These are phyloP conservation scores for Vaccinium darrowii DNA, from an alignment of 148 eudicot genomes.

Conservation along the genomic window DNA sequence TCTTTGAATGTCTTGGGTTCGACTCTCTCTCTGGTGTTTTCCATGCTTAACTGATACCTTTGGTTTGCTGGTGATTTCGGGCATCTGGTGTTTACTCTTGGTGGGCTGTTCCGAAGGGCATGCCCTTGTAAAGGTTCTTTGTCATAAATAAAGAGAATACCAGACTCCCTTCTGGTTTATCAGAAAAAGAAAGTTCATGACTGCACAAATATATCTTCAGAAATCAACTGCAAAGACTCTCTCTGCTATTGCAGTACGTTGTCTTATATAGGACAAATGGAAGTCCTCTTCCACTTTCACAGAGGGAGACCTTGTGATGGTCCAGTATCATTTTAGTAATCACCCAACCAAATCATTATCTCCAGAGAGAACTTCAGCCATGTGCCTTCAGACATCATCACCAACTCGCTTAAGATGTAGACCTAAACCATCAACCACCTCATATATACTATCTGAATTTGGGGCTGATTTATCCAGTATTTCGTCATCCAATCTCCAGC, in stretches of 20 bases:
- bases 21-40: too few species aligned
- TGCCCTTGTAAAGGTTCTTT: too few species aligned
- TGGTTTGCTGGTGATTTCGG: too few species aligned
- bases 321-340: background rate
- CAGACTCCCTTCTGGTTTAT: background rate
- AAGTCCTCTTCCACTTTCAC: background rate
- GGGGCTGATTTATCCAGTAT: conserved; percentile 35
- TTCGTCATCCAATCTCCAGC: too few species aligned
- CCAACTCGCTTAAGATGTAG: conserved; percentile 50
- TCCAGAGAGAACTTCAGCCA: background rate
- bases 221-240: background rate
- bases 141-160: too few species aligned
- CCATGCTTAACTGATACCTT: too few species aligned
- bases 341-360: background rate
- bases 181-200: background rate
- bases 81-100: too few species aligned
- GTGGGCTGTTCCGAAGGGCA: too few species aligned
- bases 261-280: background rate
- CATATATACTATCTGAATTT: conserved; percentile 47
- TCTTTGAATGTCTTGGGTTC: too few species aligned
- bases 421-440: conserved; percentile 49
- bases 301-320: background rate
- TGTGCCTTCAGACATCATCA: conserved; percentile 21
- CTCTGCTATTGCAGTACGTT: background rate
- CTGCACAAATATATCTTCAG: background rate